Evolutionary conservation across 129 eudicot genomes (phyloP), one percentile per base, ranked within the genome.

Genomic region (Glebionis coronaria): DNA sequence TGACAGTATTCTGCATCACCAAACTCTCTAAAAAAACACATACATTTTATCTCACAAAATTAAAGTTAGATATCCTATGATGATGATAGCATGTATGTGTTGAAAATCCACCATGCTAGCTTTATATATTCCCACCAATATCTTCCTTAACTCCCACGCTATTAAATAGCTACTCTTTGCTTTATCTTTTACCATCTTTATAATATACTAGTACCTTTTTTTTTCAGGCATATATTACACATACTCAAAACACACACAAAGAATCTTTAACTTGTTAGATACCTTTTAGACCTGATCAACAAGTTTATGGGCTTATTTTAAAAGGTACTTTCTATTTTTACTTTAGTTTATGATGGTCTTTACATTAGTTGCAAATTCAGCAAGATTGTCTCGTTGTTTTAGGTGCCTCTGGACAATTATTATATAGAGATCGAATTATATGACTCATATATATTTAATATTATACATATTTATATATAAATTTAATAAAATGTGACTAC

Each of bases 111-210:
- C 76, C 45, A 51, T 62, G 44, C 77, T 5, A 5, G 42, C 42
- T 13, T 2, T 23, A 51, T 72, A 38, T 4, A 44, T 72, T 15
- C 52, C 44, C 12, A 60, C 69, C 61, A 61, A 20, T 51, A 49
- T n/a, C 71, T 72, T 73, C 12, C 77, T 63, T 73, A 63, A 42
- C 42, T 40, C 14, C 20, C 71, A 73, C 55, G 71, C 56, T 11
- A 63, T 21, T 51, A 14, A 11, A 23, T 25, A 15, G 10, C n/a
- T n/a, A n/a, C n/a, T 19, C 35, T 40, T 12, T 20, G 64, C 63
- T 62, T 63, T 63, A 62, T 54, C 71, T 7, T 70, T 62, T 44
- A 31, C 23, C 51, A 50, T 53, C 55, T 23, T 45, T 58, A 23
- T 23, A 23, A 23, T 23, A 23, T n/a, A n/a, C n/a, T n/a, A n/a